Base-by-base conservation (phyloP, 2,329 filamentous ascomycete genomes). In the Xylariomycetidae sp. region DNA sequence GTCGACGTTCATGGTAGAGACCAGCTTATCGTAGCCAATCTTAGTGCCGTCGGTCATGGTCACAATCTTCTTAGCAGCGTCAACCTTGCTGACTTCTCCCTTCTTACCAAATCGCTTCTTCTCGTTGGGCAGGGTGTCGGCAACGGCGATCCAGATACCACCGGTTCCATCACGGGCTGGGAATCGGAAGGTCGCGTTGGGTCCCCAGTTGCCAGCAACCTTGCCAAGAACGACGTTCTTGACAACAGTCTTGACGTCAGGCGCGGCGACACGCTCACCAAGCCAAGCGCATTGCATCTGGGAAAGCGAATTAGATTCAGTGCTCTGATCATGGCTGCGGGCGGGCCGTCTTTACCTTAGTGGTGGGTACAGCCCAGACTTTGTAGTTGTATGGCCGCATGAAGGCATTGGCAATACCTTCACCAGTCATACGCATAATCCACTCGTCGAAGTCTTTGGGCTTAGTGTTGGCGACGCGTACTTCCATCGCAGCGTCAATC, bases 341-440 rank as follows among this genome's bases (percentile, higher is more conserved):
- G 22, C 8, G 7, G 16, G 5, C 15, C 12, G 12, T 30, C 30
- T 73, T 54, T 74, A 94, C 88, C 81, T 94, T 94, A 50, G 85
- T 95, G 36, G 90, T 96, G 39, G 92, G 92, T 53, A 97, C 90
- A 44, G 92, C 92, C 92, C 92, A 98, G 61, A 98, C 92, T 73
- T 98, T 98, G 82, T 83, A 98, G 80, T 98, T 98, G 77, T 98
- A 98, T 34, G 92, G 92, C 54, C 92, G 78, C 92, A 98, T 98
- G 78, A 98, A 98, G 53, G 90, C 75, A 63, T 98, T 81, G 49
- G 89, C 90, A 56, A 98, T 76, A 53, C 90, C 90, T 53, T 78
- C 70, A 54, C 92, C 92, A 69, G 85, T 89, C 72, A 85, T 94
- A 56, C 92, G 82, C 53, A 97, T 63, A 57, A 97, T 97, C 89